Percentiles rank a stretch among this genome's conserved stretches.
These are phyloP conservation scores for Fusarium pseudonygamai DNA, from an alignment of 2,329 filamentous ascomycete genomes.

Conservation along the genomic window DNA sequence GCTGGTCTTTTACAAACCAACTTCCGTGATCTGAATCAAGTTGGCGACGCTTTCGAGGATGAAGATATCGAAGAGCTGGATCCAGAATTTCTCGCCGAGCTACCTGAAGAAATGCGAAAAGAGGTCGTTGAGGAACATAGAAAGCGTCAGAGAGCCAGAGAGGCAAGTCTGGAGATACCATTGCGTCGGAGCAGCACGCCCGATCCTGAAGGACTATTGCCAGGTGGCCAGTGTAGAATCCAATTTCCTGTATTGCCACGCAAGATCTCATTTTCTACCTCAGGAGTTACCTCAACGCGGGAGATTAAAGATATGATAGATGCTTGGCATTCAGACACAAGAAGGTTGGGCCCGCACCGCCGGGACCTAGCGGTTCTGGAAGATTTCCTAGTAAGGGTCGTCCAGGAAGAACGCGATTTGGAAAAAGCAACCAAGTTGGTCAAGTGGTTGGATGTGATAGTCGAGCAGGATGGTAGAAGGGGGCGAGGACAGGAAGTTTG, in stretches of 20 bases:
- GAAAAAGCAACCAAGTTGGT: conserved; percentile 76
- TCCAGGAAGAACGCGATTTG: conserved; percentile 80
- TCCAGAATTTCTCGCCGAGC: conserved; percentile 78
- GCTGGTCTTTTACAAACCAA: conserved; percentile 77
- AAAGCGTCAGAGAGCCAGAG: conserved; percentile 65
- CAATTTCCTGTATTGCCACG: conserved; percentile 58
- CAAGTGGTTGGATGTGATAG: conserved; percentile 71
- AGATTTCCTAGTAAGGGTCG: conserved; percentile 76
- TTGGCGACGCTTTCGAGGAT: conserved; percentile 45
- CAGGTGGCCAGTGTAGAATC: conserved; percentile 54
- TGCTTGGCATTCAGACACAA: conserved; percentile 80
- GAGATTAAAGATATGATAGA: conserved; percentile 80
- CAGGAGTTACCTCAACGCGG: conserved; percentile 52
- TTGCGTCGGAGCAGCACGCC: conserved; percentile 37
- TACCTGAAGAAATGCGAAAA: conserved; percentile 81
- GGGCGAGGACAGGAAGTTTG: conserved; percentile 56
- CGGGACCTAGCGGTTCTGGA: conserved; percentile 81
- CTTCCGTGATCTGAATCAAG: conserved; percentile 57
- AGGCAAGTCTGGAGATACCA: conserved; percentile 58
- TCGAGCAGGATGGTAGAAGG: conserved; percentile 57
- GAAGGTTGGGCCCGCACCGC: conserved; percentile 76
- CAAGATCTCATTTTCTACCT: conserved; percentile 58
- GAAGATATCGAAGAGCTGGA: conserved; percentile 64
- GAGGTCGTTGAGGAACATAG: conserved; percentile 81
- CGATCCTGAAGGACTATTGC: conserved; percentile 38